These are phyloP conservation scores for Amborella trichopoda DNA, from an alignment of 164 flowering plant species.

Conservation along the genomic window DNA sequence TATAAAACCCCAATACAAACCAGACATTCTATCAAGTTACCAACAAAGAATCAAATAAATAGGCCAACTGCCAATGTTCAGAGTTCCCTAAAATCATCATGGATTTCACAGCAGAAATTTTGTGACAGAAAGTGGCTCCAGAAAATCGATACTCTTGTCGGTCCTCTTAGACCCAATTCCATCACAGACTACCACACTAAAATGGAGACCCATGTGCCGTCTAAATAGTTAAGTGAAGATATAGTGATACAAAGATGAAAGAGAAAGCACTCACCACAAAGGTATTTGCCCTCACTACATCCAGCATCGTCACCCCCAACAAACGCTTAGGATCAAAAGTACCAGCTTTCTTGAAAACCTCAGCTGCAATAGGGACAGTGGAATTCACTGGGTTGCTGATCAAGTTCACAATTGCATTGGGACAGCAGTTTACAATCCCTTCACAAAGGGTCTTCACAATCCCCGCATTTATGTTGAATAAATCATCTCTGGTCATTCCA, in stretches of 20 bases:
- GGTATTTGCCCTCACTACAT: slow-evolving; percentile 79
- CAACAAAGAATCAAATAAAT: too few species aligned
- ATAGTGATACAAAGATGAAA: neutral
- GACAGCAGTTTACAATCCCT: slow-evolving; percentile 86
- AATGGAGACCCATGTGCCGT: too few species aligned
- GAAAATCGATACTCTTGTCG: too few species aligned
- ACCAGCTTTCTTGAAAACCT: slow-evolving; percentile 77
- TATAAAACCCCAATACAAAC: slow-evolving; percentile 10
- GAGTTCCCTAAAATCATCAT: too few species aligned
- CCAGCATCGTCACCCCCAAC: slow-evolving; percentile 70
- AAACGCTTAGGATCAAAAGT: slow-evolving; percentile 62
- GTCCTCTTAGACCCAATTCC: too few species aligned
- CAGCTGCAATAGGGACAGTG: slow-evolving; percentile 77
- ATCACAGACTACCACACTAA: too few species aligned
- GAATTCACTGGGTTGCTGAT: slow-evolving; percentile 83
- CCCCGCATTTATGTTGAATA: slow-evolving; percentile 96
- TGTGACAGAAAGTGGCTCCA: too few species aligned
- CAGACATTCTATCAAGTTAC: neutral
- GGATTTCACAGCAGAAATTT: too few species aligned
- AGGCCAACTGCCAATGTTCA: too few species aligned
- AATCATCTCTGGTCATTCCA: slow-evolving; percentile 98
- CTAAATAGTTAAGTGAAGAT: too few species aligned
- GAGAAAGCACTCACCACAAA: slow-evolving; percentile 60
- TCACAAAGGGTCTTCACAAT: slow-evolving; percentile 85
- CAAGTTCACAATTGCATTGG: slow-evolving; percentile 57